Percentiles rank a stretch among this genome's conserved stretches.
Conservation (phyloP, 2,329 filamentous ascomycete genomes). For the Cladophialophora exuberans region DNA sequence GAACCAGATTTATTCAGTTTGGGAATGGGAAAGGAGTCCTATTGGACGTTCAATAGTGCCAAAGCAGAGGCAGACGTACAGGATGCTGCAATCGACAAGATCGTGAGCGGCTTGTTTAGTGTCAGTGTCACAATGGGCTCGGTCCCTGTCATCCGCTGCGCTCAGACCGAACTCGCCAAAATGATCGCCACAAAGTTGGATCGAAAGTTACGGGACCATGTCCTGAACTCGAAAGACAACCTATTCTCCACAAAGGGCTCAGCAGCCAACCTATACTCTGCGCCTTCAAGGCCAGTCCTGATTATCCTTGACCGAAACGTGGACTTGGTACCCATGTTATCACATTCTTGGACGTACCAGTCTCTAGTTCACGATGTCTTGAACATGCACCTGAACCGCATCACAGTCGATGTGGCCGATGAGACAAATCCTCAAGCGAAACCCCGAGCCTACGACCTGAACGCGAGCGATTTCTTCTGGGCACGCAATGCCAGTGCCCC, state of each 20-base stretch:
- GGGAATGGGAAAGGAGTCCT: constrained; percentile 89
- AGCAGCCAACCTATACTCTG: constrained; percentile 53
- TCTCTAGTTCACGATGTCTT: constrained; percentile 80
- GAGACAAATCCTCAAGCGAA: constrained; percentile 71
- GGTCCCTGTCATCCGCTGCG: constrained; percentile 93
- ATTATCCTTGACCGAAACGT: constrained; percentile 95
- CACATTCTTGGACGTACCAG: constrained; percentile 91
- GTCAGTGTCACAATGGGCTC: constrained; percentile 98
- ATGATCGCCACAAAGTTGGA: constrained; percentile 94
- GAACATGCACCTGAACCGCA: constrained; percentile 84
- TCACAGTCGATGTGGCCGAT: constrained; percentile 82
- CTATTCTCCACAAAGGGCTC: constrained; percentile 78
- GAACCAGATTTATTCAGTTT: constrained; percentile 95
- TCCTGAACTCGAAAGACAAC: constrained; percentile 97
- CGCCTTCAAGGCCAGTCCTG: constrained; percentile 80
- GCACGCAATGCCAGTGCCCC: constrained; percentile 85
- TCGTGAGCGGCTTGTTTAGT: constrained; percentile 95
- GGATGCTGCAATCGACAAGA: constrained; percentile 82
- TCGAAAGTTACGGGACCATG: constrained; percentile 92
- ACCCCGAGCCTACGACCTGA: constrained; percentile 90
- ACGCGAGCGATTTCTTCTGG: constrained; percentile 94
- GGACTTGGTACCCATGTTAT: constrained; percentile 97
- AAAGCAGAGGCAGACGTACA: constrained; percentile 88
- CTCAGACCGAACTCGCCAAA: constrained; percentile 89
- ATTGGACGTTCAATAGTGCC: constrained; percentile 77